phyloP scores from a whole-genome alignment of 768 basidiomycete genomes.

The Tricholoma sp. region DNA sequence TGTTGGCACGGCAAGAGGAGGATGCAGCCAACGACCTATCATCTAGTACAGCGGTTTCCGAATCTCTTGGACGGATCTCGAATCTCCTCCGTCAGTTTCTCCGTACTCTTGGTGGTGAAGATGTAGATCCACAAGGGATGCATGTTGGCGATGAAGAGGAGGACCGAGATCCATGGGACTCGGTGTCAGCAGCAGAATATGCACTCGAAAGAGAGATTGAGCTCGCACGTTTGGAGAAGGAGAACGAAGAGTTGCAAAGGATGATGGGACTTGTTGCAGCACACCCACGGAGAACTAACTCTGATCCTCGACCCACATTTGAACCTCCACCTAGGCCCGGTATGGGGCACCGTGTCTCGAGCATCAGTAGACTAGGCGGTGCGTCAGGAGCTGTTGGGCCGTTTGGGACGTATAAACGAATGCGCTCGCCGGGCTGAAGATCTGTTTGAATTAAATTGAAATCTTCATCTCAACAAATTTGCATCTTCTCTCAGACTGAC shows the following conservation, averaged over 20 bases:
- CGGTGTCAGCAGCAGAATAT: slow-evolving; percentile 50
- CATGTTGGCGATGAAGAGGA: slow-evolving; percentile 26
- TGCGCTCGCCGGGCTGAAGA: slow-evolving; percentile 18
- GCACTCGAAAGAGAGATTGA: slow-evolving; percentile 90
- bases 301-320: slow-evolving; percentile 14
- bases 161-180: slow-evolving; percentile 35
- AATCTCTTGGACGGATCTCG: slow-evolving; percentile 66
- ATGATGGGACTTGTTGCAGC: slow-evolving; percentile 52
- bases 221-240: slow-evolving; percentile 77
- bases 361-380: slow-evolving; percentile 14
- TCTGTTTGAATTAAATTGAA: neutral
- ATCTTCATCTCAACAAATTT: neutral
- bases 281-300: slow-evolving; percentile 20
- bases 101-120: slow-evolving; percentile 67
- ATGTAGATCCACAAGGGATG: slow-evolving; percentile 25
- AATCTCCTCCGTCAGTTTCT: slow-evolving; percentile 64
- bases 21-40: slow-evolving; percentile 53
- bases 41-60: slow-evolving; percentile 59
- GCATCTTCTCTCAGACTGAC: neutral
- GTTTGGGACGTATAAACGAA: slow-evolving; percentile 40
- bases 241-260: slow-evolving; percentile 77
- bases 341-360: slow-evolving; percentile 16
- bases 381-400: slow-evolving; percentile 28
- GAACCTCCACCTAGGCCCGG: slow-evolving; percentile 16
- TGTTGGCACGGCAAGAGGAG: slow-evolving; percentile 73